phyloP scores from a whole-genome alignment of 1,139 yeast genomes.

The Geotrichum candidum region DNA sequence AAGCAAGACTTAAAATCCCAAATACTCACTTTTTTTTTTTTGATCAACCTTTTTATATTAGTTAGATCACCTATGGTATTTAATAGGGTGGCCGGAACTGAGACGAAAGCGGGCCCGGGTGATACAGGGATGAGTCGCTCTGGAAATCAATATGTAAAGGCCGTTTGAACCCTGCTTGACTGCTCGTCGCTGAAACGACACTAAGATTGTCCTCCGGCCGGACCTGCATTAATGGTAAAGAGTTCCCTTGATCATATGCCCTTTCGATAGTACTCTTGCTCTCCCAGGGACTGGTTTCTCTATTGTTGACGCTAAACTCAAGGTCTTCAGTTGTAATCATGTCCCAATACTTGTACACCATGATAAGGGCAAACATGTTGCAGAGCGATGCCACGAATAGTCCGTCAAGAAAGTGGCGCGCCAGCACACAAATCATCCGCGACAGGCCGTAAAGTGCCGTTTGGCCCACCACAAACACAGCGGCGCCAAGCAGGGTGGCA shows the following conservation, averaged over 20 bases:
- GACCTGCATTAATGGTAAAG: neutral
- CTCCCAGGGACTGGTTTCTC: slow-evolving; percentile 41
- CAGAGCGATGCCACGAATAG: slow-evolving; percentile 76
- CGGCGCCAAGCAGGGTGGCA: slow-evolving; percentile 59
- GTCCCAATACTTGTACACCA: slow-evolving; percentile 95
- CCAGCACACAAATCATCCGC: slow-evolving; percentile 55
- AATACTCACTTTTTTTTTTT: neutral
- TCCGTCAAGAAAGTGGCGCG: slow-evolving; percentile 86
- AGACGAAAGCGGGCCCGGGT: neutral
- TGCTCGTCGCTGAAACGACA: neutral
- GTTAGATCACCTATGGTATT: neutral
- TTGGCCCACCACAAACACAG: slow-evolving; percentile 80
- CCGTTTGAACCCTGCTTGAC: neutral
- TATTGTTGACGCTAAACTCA: slow-evolving; percentile 74
- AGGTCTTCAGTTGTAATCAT: slow-evolving; percentile 93
- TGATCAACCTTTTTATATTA: no score
- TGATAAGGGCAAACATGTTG: slow-evolving; percentile 78
- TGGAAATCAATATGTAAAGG: neutral
- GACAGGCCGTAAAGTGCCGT: slow-evolving; percentile 66
- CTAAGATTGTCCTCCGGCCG: neutral
- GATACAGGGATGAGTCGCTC: slow-evolving; percentile 1
- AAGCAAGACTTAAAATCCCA: neutral
- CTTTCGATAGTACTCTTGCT: slow-evolving; percentile 45
- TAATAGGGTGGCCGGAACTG: neutral
- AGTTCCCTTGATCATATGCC: slow-evolving; percentile 21